These are phyloP conservation scores for Herpetomonas muscarum DNA, from an alignment of 208 protist genomes.

Conservation along the genomic window DNA sequence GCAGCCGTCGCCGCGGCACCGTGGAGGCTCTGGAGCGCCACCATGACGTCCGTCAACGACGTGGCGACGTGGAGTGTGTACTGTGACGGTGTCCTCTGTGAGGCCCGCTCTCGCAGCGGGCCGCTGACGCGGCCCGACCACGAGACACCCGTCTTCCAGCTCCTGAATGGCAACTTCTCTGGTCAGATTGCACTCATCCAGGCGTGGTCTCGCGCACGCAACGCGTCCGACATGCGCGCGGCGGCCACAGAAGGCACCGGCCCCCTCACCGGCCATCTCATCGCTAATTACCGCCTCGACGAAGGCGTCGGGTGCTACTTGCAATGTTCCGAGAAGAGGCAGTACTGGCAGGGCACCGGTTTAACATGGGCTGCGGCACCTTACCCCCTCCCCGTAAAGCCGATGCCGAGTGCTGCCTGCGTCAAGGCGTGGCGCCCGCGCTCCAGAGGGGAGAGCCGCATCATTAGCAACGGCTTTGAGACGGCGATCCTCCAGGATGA, in stretches of 20 bases:
- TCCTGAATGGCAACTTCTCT: constrained; percentile 26
- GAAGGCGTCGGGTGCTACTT: constrained; percentile 69
- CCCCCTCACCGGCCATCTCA: constrained; percentile 14
- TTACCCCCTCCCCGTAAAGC: constrained; percentile 20
- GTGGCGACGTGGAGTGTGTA: constrained; percentile 70
- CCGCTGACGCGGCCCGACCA: constrained; percentile 29
- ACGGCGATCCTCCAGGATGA: constrained; percentile 62
- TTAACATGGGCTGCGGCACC: constrained; percentile 42
- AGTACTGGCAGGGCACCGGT: constrained; percentile 41
- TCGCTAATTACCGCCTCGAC: constrained; percentile 63
- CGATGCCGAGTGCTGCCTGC: no score
- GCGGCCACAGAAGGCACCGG: constrained; percentile 18
- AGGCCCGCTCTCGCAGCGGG: constrained; percentile 38
- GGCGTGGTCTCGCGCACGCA: constrained; percentile 44
- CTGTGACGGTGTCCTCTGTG: constrained; percentile 52
- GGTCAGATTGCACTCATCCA: constrained; percentile 18
- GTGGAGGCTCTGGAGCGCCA: constrained; percentile 79
- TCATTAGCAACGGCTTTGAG: constrained; percentile 69
- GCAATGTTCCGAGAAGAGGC: constrained; percentile 29
- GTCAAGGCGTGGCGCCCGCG: no score
- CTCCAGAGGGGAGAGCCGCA: constrained; percentile 69
- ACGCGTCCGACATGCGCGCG: constrained; percentile 41
- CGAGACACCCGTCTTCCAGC: constrained; percentile 6
- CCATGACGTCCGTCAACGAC: constrained; percentile 47
- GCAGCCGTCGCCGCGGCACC: neutral